Conservation (phyloP, 805 yeast species). For the Wickerhamiella kazuoi region DNA sequence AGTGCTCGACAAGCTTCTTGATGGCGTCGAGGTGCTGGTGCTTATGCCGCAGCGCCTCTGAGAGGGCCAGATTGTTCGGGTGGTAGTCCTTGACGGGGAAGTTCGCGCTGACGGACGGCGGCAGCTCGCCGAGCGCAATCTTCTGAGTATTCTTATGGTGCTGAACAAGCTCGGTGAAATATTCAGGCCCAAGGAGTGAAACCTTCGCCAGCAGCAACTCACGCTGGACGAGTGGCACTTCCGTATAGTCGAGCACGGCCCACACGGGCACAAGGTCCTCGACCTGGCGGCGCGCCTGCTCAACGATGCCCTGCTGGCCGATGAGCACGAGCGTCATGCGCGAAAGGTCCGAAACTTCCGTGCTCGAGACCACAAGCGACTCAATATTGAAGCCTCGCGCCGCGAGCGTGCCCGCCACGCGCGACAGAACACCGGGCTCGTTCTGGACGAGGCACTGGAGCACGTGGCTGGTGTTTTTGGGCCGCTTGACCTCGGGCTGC, state of each 20-base stretch:
- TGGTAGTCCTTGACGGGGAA: constrained; percentile 35
- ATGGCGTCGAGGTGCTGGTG: constrained; percentile 77
- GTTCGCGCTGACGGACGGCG: constrained; percentile 19
- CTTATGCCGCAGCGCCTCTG: constrained; percentile 88
- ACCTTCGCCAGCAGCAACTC: constrained; percentile 85
- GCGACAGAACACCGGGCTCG: constrained; percentile 93
- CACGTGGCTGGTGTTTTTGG: constrained; percentile 69
- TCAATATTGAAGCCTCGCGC: constrained; percentile 98
- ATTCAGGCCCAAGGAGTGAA: constrained; percentile 92
- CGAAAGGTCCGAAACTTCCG: constrained; percentile 87
- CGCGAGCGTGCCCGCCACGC: constrained; percentile 87
- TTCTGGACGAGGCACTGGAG: constrained; percentile 94
- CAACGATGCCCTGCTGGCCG: constrained; percentile 92
- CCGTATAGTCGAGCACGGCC: constrained; percentile 88
- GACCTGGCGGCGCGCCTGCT: constrained; percentile 94
- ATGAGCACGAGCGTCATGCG: constrained; percentile 91
- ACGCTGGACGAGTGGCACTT: constrained; percentile 76
- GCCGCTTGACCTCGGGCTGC: constrained; percentile 43
- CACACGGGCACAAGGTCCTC: constrained; percentile 97
- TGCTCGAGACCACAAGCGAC: constrained; percentile 88
- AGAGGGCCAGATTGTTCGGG: constrained; percentile 75
- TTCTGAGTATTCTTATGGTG: constrained; percentile 41
- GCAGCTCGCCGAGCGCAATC: constrained; percentile 21
- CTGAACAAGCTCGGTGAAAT: constrained; percentile 82
- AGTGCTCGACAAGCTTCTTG: constrained; percentile 60